phyloP scores from a whole-genome alignment of 345 rosid genomes.

The Camelina hispida region DNA sequence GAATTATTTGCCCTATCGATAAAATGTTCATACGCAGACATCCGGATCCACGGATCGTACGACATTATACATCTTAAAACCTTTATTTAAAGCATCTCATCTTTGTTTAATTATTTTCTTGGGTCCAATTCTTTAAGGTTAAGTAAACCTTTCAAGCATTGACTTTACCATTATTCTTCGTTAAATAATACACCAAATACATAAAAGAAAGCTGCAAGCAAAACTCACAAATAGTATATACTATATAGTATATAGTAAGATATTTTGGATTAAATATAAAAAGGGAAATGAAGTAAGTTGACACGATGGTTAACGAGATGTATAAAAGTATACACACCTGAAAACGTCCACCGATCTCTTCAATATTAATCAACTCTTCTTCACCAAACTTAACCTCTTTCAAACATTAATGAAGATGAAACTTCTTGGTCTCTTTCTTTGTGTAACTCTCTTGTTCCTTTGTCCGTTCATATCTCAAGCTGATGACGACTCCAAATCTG shows the following conservation, averaged over 20 bases:
- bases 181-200: slow-evolving; percentile 9
- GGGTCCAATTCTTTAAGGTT: slow-evolving; percentile 24
- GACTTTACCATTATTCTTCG: slow-evolving; percentile 5
- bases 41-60: not conserved
- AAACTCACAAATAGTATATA: slow-evolving; percentile 15
- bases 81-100: not conserved
- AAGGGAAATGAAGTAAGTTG: slow-evolving; percentile 43
- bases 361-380: slow-evolving; percentile 12
- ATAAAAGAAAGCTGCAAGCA: slow-evolving; percentile 41
- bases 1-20: not conserved
- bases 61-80: not conserved
- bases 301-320: slow-evolving; percentile 43
- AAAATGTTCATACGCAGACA: not conserved
- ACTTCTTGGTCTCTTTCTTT: slow-evolving; percentile 30
- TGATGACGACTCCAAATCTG: slow-evolving; percentile 53
- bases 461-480: slow-evolving; percentile 36
- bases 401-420: slow-evolving; percentile 28
- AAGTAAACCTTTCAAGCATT: slow-evolving; percentile 28
- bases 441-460: slow-evolving; percentile 32
- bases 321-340: slow-evolving; percentile 38
- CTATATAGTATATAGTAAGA: not conserved
- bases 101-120: not conserved
- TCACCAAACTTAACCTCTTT: slow-evolving; percentile 23
- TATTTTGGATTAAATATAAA: not conserved
- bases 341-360: slow-evolving; percentile 20